Conservation (phyloP, 306 rosid genomes). For the Rubus idaeus region DNA sequence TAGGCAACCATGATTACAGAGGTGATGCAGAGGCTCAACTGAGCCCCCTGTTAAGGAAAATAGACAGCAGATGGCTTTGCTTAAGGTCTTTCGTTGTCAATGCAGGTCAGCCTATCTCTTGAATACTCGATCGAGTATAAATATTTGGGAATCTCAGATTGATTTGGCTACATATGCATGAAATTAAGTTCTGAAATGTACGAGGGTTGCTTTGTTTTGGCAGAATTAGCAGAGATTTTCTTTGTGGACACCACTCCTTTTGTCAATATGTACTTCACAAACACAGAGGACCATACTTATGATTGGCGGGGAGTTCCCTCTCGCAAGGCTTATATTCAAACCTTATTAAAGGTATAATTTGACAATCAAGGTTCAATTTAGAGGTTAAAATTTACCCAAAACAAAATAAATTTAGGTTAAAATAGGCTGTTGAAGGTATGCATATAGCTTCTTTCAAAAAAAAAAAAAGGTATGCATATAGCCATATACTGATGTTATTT, state of each 20-base stretch:
- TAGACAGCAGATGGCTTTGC: conserved; percentile 76
- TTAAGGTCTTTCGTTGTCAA: conserved; percentile 60
- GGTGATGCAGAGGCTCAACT: conserved; percentile 83
- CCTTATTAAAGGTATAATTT: conserved; percentile 54
- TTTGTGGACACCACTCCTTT: conserved; percentile 86
- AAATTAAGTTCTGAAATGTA: neutral
- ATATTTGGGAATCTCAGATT: neutral
- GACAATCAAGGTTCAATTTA: neutral
- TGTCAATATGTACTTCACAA: conserved; percentile 42
- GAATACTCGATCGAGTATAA: too few species aligned
- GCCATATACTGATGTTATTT: neutral
- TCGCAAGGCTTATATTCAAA: conserved; percentile 45
- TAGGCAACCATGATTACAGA: conserved; percentile 93
- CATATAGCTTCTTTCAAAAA: too few species aligned
- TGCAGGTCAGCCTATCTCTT: conserved; percentile 14
- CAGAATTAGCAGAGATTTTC: conserved; percentile 65
- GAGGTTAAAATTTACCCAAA: neutral
- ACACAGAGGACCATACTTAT: conserved; percentile 42
- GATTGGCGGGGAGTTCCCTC: conserved; percentile 68
- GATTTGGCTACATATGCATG: neutral
- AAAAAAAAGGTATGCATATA: too few species aligned
- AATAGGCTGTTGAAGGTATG: neutral
- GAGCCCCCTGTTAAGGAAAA: conserved; percentile 45
- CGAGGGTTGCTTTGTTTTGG: neutral
- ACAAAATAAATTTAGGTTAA: neutral